Evolutionary conservation across 1,139 yeast species (phyloP), one percentile per base, ranked within the genome.

Genomic region (Schwanniomyces etchellsii): DNA sequence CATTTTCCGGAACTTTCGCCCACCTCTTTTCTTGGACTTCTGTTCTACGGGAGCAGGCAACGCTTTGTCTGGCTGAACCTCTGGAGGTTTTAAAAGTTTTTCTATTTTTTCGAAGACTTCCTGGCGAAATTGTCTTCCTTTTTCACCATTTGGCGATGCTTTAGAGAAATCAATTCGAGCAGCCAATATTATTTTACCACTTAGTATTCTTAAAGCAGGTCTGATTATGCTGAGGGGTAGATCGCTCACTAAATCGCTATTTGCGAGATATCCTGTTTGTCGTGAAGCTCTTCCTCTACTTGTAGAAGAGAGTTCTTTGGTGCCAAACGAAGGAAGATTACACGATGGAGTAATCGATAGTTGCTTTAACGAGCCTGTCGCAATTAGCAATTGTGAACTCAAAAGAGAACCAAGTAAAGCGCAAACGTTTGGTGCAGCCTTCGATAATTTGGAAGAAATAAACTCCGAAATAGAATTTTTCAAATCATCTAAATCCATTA

Each of bases 21-120:
- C 99, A 2, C 95, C 97, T 45, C 99, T 68, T 44, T 81, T 82
- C 55, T 84, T 84, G 4, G 91, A 78, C 28, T 79, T 76, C 34
- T 68, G 70, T 35, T 89, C 96, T 24, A 74, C 66, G 0, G 98
- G 98, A 1, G 79, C 67, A 0, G 96, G 93, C 28, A 91, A 59
- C 0, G 97, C 95, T 44, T 84, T 86, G 4, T 74, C 70, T 0
- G 72, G 75, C 13, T 67, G 61, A 16, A 70, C 69, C 20, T 79
- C 84, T 1, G 97, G 96, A 0, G 97, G 93, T 10, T 81, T 77
- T 18, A 77, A 67, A 21, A 86, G 56, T 47, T 85, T 85, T 31
- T 79, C 86, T 5, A 91, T 63, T 43, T 82, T 80, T 4, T 61
- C 60, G 9, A 61, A 50, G 3, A 91, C 69, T 34, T 89, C 93